Conservation (phyloP, 139 green algal species). For the Dunaliella primolecta region DNA sequence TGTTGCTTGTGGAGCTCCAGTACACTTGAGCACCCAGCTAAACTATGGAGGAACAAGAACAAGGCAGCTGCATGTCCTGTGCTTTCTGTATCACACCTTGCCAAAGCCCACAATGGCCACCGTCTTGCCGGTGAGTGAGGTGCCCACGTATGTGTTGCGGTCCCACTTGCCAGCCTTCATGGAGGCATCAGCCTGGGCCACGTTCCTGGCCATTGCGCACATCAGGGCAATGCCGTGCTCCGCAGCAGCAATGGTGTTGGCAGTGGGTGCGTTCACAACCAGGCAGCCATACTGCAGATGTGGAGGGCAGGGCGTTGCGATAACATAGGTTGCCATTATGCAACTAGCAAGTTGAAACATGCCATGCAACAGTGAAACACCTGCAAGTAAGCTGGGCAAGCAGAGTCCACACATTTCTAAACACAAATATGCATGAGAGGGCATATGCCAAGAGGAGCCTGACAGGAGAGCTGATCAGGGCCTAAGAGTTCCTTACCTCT, state of each 20-base stretch:
- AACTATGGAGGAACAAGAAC: no score
- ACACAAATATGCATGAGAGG: not conserved
- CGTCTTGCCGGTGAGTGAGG: constrained; percentile 88
- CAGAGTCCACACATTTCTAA: no score
- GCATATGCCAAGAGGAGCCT: no score
- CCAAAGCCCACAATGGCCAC: constrained; percentile 94
- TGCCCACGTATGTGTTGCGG: constrained; percentile 80
- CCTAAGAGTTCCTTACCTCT: no score
- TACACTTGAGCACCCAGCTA: no score
- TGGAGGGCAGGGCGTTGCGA: no score
- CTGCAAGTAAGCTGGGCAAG: not conserved
- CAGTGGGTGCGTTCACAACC: constrained; percentile 97
- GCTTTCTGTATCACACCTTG: no score
- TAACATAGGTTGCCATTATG: no score
- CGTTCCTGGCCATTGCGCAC: constrained; percentile 80
- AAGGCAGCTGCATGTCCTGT: no score
- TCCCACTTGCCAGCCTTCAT: constrained; percentile 91
- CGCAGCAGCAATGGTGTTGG: constrained; percentile 94
- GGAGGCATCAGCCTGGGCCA: constrained; percentile 81
- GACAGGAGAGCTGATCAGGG: no score
- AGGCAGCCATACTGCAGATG: constrained; percentile 72
- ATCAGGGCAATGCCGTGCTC: constrained; percentile 97
- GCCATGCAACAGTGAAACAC: not conserved
- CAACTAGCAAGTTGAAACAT: not conserved
- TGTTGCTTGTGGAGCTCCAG: no score